These are phyloP conservation scores for Fusarium chlamydosporum DNA, from an alignment of 2,329 filamentous ascomycete genomes.

Conservation along the genomic window DNA sequence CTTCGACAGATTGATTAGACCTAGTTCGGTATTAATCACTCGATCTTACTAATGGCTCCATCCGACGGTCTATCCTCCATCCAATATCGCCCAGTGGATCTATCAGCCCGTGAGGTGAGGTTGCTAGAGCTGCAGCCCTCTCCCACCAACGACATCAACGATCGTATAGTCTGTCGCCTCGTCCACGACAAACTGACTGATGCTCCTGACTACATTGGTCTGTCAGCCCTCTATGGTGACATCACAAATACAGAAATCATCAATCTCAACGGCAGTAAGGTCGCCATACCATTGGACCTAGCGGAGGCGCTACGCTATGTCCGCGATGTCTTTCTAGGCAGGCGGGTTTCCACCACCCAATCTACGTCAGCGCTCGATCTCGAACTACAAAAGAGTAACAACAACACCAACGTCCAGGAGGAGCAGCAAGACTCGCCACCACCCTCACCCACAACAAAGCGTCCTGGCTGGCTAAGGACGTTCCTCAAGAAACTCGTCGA, in stretches of 20 bases:
- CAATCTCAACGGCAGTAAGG: conserved; percentile 31
- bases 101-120: conserved; percentile 33
- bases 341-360: conserved; percentile 13
- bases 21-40: neutral
- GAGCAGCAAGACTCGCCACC: conserved; percentile 22
- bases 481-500: conserved; percentile 39
- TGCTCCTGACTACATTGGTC: conserved; percentile 44
- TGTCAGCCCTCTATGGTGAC: conserved; percentile 45
- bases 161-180: conserved; percentile 42
- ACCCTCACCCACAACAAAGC: conserved; percentile 36
- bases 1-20: too few relatives aligned
- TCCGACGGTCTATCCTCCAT: conserved; percentile 42
- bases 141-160: conserved; percentile 39
- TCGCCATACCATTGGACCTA: conserved; percentile 36
- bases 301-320: conserved; percentile 44
- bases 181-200: conserved; percentile 40
- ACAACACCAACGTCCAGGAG: neutral
- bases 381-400: conserved; percentile 8
- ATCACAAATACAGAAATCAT: conserved; percentile 41
- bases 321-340: conserved; percentile 42
- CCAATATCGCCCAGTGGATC: conserved; percentile 41
- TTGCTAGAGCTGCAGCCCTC: conserved; percentile 45
- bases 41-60: conserved; percentile 29
- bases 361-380: conserved; percentile 34
- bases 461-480: conserved; percentile 43